Conservation (phyloP, 2,329 filamentous ascomycete species). For the Ilyonectria destructans region DNA sequence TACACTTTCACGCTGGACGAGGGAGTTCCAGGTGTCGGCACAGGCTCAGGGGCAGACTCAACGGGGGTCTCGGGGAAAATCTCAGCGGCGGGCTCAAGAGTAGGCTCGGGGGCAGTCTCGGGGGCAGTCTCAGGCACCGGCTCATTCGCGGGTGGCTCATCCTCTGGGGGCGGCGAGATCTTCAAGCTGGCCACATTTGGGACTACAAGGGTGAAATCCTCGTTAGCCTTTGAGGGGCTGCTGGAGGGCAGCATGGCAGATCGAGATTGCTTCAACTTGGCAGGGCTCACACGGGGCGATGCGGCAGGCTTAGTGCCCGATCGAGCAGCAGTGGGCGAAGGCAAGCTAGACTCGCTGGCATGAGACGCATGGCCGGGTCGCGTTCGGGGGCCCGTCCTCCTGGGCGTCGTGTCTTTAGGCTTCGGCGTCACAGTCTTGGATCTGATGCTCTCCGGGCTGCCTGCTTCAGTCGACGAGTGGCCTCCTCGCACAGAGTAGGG, state of each 20-base stretch:
- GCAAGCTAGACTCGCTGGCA: conserved; percentile 67
- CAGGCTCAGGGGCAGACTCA: conserved; percentile 16
- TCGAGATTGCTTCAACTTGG: conserved; percentile 56
- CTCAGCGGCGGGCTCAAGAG: neutral
- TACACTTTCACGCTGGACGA: conserved; percentile 67
- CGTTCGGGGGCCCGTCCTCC: conserved; percentile 63
- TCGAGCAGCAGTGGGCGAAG: conserved; percentile 60
- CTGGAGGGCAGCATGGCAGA: conserved; percentile 47
- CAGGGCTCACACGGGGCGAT: conserved; percentile 62
- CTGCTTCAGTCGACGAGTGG: conserved; percentile 50
- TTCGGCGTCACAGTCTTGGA: conserved; percentile 67
- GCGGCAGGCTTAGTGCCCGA: conserved; percentile 53
- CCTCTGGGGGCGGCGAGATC: conserved; percentile 50
- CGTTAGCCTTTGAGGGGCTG: conserved; percentile 66
- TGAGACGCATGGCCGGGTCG: conserved; percentile 66
- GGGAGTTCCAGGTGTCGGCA: conserved; percentile 31
- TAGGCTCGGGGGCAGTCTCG: neutral
- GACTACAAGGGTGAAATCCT: conserved; percentile 69
- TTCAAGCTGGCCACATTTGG: conserved; percentile 62
- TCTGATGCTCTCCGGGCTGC: conserved; percentile 65
- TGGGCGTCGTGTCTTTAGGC: conserved; percentile 68
- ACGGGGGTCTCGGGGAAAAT: neutral
- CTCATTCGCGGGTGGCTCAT: conserved; percentile 35
- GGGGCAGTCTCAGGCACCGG: conserved; percentile 21
- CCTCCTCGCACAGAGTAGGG: conserved; percentile 76